Percentiles rank a stretch among this genome's conserved stretches.
These are phyloP conservation scores for Gracilaria vermiculophylla DNA, from an alignment of 23 red algal species.

Conservation along the genomic window DNA sequence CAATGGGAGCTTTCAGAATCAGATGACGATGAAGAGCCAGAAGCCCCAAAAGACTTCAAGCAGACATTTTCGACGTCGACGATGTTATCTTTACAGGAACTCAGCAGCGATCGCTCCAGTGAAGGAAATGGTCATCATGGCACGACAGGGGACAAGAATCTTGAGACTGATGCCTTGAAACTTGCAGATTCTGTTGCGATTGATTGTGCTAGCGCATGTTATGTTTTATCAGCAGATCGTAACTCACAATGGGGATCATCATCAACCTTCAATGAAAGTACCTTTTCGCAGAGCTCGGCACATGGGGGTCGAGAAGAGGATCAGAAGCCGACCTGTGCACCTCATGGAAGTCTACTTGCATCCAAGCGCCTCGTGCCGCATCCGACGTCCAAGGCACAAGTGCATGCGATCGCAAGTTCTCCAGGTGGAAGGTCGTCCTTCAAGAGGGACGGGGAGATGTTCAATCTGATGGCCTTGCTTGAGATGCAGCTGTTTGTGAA, in stretches of 20 bases:
- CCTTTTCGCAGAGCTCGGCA: background rate
- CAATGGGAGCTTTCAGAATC: background rate
- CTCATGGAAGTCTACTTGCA: background rate
- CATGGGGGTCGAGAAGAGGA: background rate
- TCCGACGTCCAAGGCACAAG: background rate
- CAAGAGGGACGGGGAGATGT: constrained; percentile 36
- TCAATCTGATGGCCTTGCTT: constrained; percentile 13
- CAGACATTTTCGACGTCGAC: background rate
- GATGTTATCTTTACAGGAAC: background rate
- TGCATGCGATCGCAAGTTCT: background rate
- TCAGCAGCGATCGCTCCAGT: background rate
- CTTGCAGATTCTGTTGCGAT: constrained; percentile 58
- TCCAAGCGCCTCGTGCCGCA: background rate
- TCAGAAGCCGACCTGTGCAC: background rate
- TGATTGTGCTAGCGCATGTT: constrained; percentile 60
- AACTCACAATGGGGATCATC: background rate
- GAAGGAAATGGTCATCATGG: background rate
- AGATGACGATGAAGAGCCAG: background rate
- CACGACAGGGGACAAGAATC: background rate
- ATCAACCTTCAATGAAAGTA: background rate
- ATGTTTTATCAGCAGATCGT: constrained; percentile 27
- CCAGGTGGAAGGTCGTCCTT: background rate
- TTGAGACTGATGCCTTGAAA: constrained; percentile 7
- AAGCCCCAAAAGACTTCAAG: background rate
- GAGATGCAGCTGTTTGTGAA: constrained; percentile 57